Evolutionary conservation across 805 yeast species (phyloP), one percentile per base, ranked within the genome.

Genomic region (Sungouiella blattae): DNA sequence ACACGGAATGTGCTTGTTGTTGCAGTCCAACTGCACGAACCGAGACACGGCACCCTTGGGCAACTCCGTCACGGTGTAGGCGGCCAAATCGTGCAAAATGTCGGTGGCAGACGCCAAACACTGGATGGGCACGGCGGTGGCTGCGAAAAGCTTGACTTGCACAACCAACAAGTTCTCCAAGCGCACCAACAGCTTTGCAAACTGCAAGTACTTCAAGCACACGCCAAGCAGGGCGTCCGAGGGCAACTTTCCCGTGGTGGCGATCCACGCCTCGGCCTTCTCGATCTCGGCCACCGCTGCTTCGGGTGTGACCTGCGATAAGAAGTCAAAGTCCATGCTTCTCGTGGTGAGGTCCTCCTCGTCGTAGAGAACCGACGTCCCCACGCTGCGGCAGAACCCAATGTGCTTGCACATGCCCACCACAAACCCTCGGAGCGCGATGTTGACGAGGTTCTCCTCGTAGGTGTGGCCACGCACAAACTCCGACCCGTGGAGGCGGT

Each of bases 271-370:
- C 1, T 68, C 51, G 1, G 73, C 50, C 6, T 39, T 40, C 4
- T 62, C 55, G 5, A 78, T 39, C n/a, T 55, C 60, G 6, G 47
- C 44, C 4, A 50, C 21, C 0, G 62, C 53, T 6, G 46, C 41
- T 13, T 47, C 50, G 4, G 52, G 33, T 9, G 55, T 37, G 6
- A 62, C 49, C 30, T 46, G 52, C 11, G 33, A 31, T 30, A 65
- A 53, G 35, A 60, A 61, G 40, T 44, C 49, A 69, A 67, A 47
- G 25, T 77, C 79, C 79, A 81, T 77, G 11, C 69, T 67, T 46
- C 81, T 75, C 1, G 83, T 74, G 37, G 79, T 78, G 21, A 84
- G 60, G 57, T 85, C 94, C 52, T 84, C 93, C 49, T 82, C 93
- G 50, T 83, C 87, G 43, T 74, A 77, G 8, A 83, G 62, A 6